A percentile compares a stretch with the other conserved stretches of the same genome.
phyloP scores from a whole-genome alignment of 108 stramenopile species.

The Nitzschia palea region DNA sequence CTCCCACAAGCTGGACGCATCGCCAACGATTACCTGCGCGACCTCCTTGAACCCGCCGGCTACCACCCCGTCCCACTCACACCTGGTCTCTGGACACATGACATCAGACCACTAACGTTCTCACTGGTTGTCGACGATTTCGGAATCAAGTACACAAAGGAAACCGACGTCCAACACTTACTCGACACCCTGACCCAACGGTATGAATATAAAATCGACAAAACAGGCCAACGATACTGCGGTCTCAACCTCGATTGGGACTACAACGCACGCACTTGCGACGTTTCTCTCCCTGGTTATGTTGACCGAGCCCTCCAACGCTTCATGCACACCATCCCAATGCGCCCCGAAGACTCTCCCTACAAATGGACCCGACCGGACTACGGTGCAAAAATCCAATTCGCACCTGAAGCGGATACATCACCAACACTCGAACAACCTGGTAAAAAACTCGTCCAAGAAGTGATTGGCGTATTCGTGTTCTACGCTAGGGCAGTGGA shows the following conservation, averaged over 20 bases:
- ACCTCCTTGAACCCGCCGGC: not conserved
- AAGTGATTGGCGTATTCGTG: constrained; percentile 40
- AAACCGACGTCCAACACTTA: constrained; percentile 29
- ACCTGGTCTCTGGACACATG: constrained; percentile 44
- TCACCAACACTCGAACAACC: not conserved
- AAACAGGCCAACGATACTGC: constrained; percentile 17
- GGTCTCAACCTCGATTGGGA: constrained; percentile 46
- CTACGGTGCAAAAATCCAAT: constrained; percentile 38
- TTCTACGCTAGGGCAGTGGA: constrained; percentile 46
- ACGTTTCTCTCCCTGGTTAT: too few species aligned
- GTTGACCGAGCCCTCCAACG: constrained; percentile 24
- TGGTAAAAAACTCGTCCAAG: constrained; percentile 30
- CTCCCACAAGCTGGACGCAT: constrained; percentile 52
- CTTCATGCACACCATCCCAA: constrained; percentile 32
- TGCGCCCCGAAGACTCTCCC: constrained; percentile 33
- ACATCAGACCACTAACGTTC: constrained; percentile 27
- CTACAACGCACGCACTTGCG: constrained; percentile 28
- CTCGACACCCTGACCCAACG: not conserved
- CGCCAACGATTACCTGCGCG: constrained; percentile 24
- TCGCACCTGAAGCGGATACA: constrained; percentile 17
- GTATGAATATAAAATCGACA: constrained; percentile 34
- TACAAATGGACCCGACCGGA: constrained; percentile 8
- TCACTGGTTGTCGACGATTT: constrained; percentile 47
- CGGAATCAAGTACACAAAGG: constrained; percentile 38
- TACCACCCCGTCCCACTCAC: constrained; percentile 23